A percentile compares a stretch with the other conserved stretches of the same genome.
These are phyloP conservation scores for Candida sp. DNA, from an alignment of 1,139 yeast species.

Conservation along the genomic window DNA sequence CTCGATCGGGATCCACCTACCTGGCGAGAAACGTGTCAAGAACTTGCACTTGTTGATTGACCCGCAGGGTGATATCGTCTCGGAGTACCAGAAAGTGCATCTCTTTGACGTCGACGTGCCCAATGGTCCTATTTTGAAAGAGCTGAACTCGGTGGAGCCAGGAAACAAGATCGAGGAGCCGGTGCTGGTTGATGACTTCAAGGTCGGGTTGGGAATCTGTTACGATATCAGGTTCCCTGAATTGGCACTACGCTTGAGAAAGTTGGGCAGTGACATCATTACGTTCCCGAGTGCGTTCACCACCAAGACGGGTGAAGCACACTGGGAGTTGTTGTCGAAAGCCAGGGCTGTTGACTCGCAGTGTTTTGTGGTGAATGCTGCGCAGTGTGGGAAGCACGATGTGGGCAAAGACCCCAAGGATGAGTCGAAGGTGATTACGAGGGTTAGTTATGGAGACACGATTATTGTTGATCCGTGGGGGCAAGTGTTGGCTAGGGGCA, in stretches of 20 bases:
- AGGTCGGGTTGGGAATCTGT: constrained; percentile 77
- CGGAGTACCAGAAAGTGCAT: constrained; percentile 84
- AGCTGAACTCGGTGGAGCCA: constrained; percentile 82
- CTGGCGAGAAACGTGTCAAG: constrained; percentile 55
- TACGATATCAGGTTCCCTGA: constrained; percentile 94
- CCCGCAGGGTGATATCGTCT: constrained; percentile 62
- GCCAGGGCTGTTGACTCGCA: constrained; percentile 92
- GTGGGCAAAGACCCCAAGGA: constrained; percentile 38
- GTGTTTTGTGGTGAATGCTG: constrained; percentile 88
- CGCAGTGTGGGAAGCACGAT: constrained; percentile 83
- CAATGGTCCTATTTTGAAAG: constrained; percentile 74
- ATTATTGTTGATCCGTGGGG: constrained; percentile 95
- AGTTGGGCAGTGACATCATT: constrained; percentile 76
- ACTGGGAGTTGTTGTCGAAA: constrained; percentile 81
- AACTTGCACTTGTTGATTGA: constrained; percentile 78
- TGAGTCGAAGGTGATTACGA: constrained; percentile 32
- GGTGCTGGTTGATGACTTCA: constrained; percentile 50
- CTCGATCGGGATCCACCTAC: constrained; percentile 83
- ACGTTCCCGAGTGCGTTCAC: constrained; percentile 95
- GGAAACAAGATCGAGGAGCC: constrained; percentile 64
- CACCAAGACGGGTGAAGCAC: constrained; percentile 87
- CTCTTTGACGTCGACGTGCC: constrained; percentile 87
- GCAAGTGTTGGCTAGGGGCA: constrained; percentile 63
- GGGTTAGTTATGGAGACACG: constrained; percentile 84
- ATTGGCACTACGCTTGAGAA: constrained; percentile 64